Percentiles rank a stretch among this genome's conserved stretches.
These are phyloP conservation scores for Citrus hindsii DNA, from an alignment of 345 rosid species.

Conservation along the genomic window DNA sequence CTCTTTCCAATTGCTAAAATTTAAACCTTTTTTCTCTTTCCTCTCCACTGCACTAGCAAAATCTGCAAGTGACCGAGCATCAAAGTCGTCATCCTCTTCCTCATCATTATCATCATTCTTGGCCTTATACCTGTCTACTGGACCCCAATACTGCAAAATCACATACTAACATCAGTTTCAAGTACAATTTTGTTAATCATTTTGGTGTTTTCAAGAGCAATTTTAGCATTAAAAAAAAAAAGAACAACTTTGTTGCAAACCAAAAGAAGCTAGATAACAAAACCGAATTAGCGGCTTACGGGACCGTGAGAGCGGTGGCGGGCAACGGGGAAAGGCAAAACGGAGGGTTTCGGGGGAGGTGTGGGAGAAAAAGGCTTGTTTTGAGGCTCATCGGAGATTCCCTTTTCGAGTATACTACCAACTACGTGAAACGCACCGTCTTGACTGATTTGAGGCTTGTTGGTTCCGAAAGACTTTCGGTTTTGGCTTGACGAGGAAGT, in stretches of 20 bases:
- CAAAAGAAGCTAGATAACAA: background rate
- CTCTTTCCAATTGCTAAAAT: constrained; percentile 56
- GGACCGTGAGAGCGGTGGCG: constrained; percentile 95
- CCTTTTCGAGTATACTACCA: constrained; percentile 79
- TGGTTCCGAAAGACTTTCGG: constrained; percentile 16
- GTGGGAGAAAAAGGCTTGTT: constrained; percentile 26
- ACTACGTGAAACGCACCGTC: constrained; percentile 37
- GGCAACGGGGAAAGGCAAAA: constrained; percentile 79
- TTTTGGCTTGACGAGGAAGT: background rate
- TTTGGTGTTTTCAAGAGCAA: background rate
- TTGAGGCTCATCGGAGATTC: constrained; percentile 28
- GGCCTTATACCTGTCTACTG: constrained; percentile 22
- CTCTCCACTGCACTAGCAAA: constrained; percentile 67
- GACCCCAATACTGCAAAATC: constrained; percentile 58
- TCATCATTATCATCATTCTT: constrained; percentile 17
- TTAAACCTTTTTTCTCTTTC: constrained; percentile 59
- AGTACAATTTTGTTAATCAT: background rate
- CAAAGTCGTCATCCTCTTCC: constrained; percentile 36
- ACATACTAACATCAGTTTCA: constrained; percentile 12
- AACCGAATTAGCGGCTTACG: constrained; percentile 33
- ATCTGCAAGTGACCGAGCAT: constrained; percentile 36
- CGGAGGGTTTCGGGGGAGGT: constrained; percentile 54
- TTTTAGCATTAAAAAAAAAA: background rate
- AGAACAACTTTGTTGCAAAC: background rate
- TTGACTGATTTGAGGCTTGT: constrained; percentile 20